Evolutionary conservation across 2,329 filamentous ascomycete species (phyloP), one percentile per base, ranked within the genome.

Genomic region (Colletotrichum brevisporum): DNA sequence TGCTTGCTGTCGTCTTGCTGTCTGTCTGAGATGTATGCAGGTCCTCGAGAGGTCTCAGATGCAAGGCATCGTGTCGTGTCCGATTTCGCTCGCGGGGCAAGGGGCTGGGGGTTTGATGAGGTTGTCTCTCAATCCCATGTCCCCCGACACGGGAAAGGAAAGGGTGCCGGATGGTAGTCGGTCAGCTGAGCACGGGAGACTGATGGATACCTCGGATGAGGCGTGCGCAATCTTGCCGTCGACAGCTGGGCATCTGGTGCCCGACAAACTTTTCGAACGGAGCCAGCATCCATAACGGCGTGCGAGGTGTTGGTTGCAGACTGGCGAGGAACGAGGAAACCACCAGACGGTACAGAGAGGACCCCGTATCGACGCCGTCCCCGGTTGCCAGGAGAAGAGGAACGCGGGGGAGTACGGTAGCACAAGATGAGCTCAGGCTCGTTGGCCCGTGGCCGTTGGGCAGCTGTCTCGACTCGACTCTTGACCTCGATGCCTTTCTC

Each of bases 21-120:
- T 47, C 52, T 64, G 65, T 68, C 60, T 59, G 24, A 59, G 50
- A 66, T 66, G 62, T 36, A 57, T 55, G 55, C 50, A 43, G 31
- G 54, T 43, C 50, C 56, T 54, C 15, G 41, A 31, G n/a, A 39
- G 18, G 66, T 60, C 66, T 69, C 43, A 64, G 50, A 66, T 66
- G 54, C 50, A n/a, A 31, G 24, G 50, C 59, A 52, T 26, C 39
- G 10, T 48, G 47, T 65, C 63, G 9, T 48, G 47, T 65, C 63
- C 63, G 55, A 59, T 45, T 36, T 59, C 55, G 66, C 61, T 51
- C 50, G n/a, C 21, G 47, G 26, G 15, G 24, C 21, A 50, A 47
- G 10, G 16, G 41, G 21, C 10, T 41, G 54, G 31, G 31, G 21
- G 27, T 58, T 58, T 64, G 53, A 53, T 58, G 47, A 64, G 53